Evolutionary conservation across 345 rosid species (phyloP), one percentile per base, ranked within the genome.

Genomic region (Carallia brachiata): DNA sequence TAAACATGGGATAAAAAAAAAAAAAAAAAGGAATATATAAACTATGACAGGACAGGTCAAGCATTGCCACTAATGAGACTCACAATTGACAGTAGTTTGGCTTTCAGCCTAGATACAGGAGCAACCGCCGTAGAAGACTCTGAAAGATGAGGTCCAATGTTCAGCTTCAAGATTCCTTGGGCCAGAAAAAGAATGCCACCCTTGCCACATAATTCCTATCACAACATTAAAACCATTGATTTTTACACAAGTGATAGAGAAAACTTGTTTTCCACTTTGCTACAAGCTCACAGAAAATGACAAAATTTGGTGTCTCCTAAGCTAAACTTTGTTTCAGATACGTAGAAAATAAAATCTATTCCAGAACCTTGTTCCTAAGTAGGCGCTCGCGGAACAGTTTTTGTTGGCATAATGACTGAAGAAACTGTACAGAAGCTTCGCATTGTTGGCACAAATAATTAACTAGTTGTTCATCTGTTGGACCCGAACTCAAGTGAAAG

Each of bases 401-500:
- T 68, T 96, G 91, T 73, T 92, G 98, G 87, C 97, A 90, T 70
- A 96, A 75, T 52, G 90, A 87, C 68, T 82, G 93, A 76, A 96
- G 91, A 75, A 86, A 86, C 88, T 96, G 99, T 83, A 96, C 73
- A 78, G 97, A 88, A 73, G 89, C 96, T 84, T 96, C 99, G 39
- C 90, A 92, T 83, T 96, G 99, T 69, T 83, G 92, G 86, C 97
- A 92, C 61, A 92, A 83, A 67, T 80, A 82, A 69, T 67, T 76
- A 80, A 85, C 72, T 68, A 67, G 76, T 74, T 72, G 86, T 64
- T 87, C 85, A 68, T 74, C 67, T 62, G 70, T 75, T 19, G 74
- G 60, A 62, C 79, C 73, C 8, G 70, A 53, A 56, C 68, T 74
- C 36, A 30, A 44, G 40, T 77, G 67, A 63, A 68, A 50, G 19